Evolutionary conservation across 1,284 basidiomycete genomes (phyloP).

Genomic region (Athelia sp.): DNA sequence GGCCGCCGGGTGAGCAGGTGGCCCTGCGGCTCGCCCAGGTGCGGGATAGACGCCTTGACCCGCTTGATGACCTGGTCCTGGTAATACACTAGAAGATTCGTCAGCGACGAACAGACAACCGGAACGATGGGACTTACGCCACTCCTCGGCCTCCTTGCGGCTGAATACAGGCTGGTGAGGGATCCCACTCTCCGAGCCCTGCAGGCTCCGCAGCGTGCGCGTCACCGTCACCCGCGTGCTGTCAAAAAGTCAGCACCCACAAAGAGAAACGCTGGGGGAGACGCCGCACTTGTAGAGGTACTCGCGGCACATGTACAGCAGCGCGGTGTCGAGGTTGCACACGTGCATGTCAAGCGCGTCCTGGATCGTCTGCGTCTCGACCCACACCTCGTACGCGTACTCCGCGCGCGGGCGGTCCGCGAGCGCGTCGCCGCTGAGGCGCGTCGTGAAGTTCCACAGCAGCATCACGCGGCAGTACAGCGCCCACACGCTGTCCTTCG

Average conservation of each 20-base stretch:
- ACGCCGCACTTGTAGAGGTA: constrained; percentile 67
- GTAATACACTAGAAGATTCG: constrained; percentile 44
- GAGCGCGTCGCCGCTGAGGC: constrained; percentile 36
- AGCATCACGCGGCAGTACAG: constrained; percentile 76
- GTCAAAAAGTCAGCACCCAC: constrained; percentile 8
- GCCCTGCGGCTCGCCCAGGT: constrained; percentile 39
- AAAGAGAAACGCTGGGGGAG: constrained; percentile 8
- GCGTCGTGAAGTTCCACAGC: constrained; percentile 64
- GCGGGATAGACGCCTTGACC: constrained; percentile 45
- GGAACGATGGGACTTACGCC: constrained; percentile 52
- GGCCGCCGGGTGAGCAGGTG: constrained; percentile 58
- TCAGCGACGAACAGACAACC: constrained; percentile 4
- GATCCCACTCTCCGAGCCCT: constrained; percentile 34
- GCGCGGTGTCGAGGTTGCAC: constrained; percentile 61
- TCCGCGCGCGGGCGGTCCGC: constrained; percentile 49
- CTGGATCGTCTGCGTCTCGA: constrained; percentile 59
- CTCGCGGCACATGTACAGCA: constrained; percentile 66
- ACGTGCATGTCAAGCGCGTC: constrained; percentile 60
- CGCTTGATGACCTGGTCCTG: constrained; percentile 56
- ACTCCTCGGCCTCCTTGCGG: constrained; percentile 65
- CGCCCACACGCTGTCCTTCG: constrained; percentile 74
- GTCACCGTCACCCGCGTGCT: constrained; percentile 68
- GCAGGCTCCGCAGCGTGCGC: constrained; percentile 54
- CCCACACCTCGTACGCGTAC: constrained; percentile 53
- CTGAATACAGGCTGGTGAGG: constrained; percentile 45